These are phyloP conservation scores for Sarocladiaceae sp. DNA, from an alignment of 2,329 filamentous ascomycete genomes.

Conservation along the genomic window DNA sequence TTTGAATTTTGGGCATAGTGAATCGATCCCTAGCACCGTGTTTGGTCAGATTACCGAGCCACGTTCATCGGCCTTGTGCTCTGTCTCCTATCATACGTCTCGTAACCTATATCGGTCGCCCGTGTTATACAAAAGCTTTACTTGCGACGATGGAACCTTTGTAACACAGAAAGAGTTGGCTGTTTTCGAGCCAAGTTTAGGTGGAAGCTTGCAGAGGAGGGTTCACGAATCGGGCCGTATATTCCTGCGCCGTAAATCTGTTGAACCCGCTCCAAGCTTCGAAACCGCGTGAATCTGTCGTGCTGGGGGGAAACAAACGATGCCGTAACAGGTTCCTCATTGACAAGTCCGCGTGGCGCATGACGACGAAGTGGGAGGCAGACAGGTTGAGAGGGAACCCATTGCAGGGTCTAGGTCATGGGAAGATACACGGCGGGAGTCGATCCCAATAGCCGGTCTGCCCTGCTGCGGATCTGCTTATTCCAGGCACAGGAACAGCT, in stretches of 20 bases:
- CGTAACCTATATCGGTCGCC: not conserved
- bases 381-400: not conserved
- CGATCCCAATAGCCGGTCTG: constrained; percentile 7
- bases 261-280: not conserved
- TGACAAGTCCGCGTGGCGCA: not conserved
- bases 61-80: not conserved
- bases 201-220: not conserved
- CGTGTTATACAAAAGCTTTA: constrained; percentile 6
- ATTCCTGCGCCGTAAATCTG: not conserved
- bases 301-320: not conserved
- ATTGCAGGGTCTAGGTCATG: constrained; percentile 2
- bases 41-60: constrained; percentile 1
- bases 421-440: constrained; percentile 5
- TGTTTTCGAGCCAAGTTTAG: not conserved
- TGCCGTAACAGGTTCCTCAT: not conserved
- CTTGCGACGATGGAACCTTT: constrained; percentile 8
- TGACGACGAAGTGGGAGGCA: not conserved
- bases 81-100: not conserved
- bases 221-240: not conserved
- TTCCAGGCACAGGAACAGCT: constrained; percentile 4
- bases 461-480: constrained; percentile 7
- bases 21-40: not conserved
- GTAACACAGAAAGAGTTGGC: not conserved
- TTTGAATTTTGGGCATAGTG: not conserved
- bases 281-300: not conserved